Evolutionary conservation across 352 stramenopile genomes (phyloP), one percentile per base, ranked within the genome.

Genomic region (Globisporangium apiculatum): DNA sequence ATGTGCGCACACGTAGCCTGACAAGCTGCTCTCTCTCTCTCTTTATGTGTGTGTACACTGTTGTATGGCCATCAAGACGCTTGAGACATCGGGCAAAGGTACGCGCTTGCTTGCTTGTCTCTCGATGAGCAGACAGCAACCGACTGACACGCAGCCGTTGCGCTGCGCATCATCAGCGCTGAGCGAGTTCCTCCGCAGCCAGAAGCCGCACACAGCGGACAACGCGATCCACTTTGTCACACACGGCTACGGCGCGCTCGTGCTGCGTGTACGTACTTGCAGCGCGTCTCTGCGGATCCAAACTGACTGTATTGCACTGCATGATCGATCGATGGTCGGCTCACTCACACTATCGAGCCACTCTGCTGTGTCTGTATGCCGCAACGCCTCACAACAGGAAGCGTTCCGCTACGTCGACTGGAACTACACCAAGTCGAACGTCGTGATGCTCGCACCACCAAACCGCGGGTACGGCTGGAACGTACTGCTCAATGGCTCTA

Each of bases 401-500:
- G 81, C 81, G 1, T 91, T 91, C 35, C 81, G 76, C 5, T 68
- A 70, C 38, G 65, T 91, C 14, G 75, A 89, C 50, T 91, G 81
- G 81, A 79, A 87, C 61, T 72, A 77, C 41, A 86, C 73, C 17
- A 78, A 79, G 47, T 86, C 76, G 38, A 89, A 87, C 57, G 58
- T 91, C 24, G 73, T 91, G 35, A 91, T 91, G 81, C 61, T 91
- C 31, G 76, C 70, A 1, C 81, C 81, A 5, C 76, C 81, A 1
- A 91, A 91, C 57, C 72, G 78, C 59, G 81, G 81, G 80, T 88
- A 65, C 38, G 52, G 14, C 14, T 51, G 52, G 24, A 31, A 31
- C 24, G 1, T 31, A 31, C 24, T 31, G 24, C 24, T 31, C 24
- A 31, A 31, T 31, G 24, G 24, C 24, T 31, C 24, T 31, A 31